These are phyloP conservation scores for Salvia rosmarinus DNA, from an alignment of 257 asterid species.

Conservation along the genomic window DNA sequence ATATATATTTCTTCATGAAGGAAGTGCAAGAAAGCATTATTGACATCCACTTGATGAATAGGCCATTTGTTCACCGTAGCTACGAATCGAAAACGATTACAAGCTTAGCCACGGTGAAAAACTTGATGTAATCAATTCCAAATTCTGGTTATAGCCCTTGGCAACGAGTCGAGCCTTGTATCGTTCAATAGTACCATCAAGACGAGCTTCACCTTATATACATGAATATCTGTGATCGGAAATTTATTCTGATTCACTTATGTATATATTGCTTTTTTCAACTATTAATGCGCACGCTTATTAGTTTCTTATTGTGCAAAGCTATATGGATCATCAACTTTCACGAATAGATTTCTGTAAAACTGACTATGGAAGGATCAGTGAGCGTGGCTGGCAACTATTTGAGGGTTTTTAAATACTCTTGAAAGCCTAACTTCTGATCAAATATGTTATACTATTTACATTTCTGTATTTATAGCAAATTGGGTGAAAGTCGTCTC, in stretches of 20 bases:
- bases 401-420: not conserved
- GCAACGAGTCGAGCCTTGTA: too few species aligned
- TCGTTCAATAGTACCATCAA: too few species aligned
- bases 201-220: too few species aligned
- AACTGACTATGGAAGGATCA: not conserved
- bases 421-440: not conserved
- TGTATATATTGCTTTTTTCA: not conserved
- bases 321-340: not conserved
- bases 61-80: too few species aligned
- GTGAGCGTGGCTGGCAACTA: not conserved
- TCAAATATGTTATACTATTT: not conserved
- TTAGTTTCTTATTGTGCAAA: not conserved
- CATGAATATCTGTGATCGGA: slow-evolving; percentile 1
- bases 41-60: too few species aligned
- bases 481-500: not conserved
- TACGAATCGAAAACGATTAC: too few species aligned
- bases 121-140: too few species aligned
- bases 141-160: too few species aligned
- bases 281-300: not conserved
- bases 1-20: too few species aligned
- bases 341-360: slow-evolving; percentile 3
- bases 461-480: too few species aligned
- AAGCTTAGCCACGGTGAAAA: too few species aligned
- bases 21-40: too few species aligned
- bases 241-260: not conserved